Base-by-base conservation (phyloP, 164 flowering plant genomes). In the Magnolia sinica region DNA sequence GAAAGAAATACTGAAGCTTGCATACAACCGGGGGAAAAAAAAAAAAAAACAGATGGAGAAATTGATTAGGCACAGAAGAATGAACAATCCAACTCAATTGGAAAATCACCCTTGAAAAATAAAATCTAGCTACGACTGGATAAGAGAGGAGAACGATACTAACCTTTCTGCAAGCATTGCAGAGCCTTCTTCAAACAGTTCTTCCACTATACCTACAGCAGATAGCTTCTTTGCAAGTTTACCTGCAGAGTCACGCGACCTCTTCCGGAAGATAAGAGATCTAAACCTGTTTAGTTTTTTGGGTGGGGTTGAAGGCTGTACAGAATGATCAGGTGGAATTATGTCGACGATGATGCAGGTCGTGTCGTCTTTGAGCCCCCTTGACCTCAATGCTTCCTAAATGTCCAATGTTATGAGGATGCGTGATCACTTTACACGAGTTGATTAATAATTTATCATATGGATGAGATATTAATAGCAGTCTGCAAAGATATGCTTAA, bases 101-200 rank as follows among this genome's bases (percentile, higher is more conserved):
- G 6, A 29, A 59, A 59, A 59, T 66, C 71, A 74, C n/a, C 50
- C 49, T 50, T 16, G 49, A 52, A 51, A n/a, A 29, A 27, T 61
- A 59, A 61, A 73, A 73, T 13, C 24, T 4, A 64, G 67, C 23
- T 64, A 64, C 1, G 8, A 64, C 10, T 27, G 66, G 19, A 63
- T n/a, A 29, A 50, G 45, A 3, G 45, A 37, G 11, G 20, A 59
- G 71, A 52, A n/a, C 23, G 31, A 69, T 3, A 72, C 87, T 72
- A 58, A 91, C 97, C 98, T 92, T 82, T 94, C 98, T 55, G 97
- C 92, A 72, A 94, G 93, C 93, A 94, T 92, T 50, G 95, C 98
- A 2, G 98, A 94, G 50, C 98, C 98, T 82, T 92, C 98, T 85
- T 94, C 98, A 81, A 91, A 94, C 29, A 94, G 82, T 77, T 94